Base-by-base conservation (phyloP, 305 asterid genomes). In the Fraxinus xanthoxyloides region DNA sequence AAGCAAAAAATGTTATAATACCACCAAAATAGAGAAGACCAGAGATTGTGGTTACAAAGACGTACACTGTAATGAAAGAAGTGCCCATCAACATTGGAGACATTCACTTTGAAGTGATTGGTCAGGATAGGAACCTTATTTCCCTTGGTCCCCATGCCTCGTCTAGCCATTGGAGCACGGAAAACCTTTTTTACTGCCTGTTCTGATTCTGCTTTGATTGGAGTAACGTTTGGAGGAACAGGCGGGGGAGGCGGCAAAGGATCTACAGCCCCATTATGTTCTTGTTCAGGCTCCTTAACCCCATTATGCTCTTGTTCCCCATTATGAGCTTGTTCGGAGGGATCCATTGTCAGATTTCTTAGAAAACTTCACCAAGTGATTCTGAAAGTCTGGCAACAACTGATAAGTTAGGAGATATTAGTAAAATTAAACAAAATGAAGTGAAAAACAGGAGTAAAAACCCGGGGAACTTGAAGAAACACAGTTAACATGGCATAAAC, bases 61-160 rank as follows among this genome's bases (percentile, higher is more conserved):
- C 93, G 21, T 93, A 94, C 98, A 86, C 94, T 92, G 85, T 94
- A 93, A 56, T 93, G 97, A 83, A 85, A 93, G 87, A 94, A 94
- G 85, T 86, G 83, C 4, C 94, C 95, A 17, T 94, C 92, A 36
- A 85, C 84, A 65, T 86, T 93, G 70, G 80, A 86, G 51, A 90
- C 93, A 19, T 84, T 86, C 79, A 94, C 98, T 87, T 90, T 91
- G 85, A 94, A 94, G 84, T 94, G 97, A 82, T 94, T 94, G 0
- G 98, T 93, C 0, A 91, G 84, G 12, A 94, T 88, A 3, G 92
- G 91, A 76, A 91, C 88, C 83, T 88, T 90, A 46, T 83, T 91
- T 17, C 98, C 98, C 82, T 81, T 92, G 21, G 89, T 81, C 43
- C 97, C 98, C n/a, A 85, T 67, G 63, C 97, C 93, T 0, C 95